Conservation (phyloP, 495 filamentous ascomycete species). For the Aspergillus nidulans region DNA sequence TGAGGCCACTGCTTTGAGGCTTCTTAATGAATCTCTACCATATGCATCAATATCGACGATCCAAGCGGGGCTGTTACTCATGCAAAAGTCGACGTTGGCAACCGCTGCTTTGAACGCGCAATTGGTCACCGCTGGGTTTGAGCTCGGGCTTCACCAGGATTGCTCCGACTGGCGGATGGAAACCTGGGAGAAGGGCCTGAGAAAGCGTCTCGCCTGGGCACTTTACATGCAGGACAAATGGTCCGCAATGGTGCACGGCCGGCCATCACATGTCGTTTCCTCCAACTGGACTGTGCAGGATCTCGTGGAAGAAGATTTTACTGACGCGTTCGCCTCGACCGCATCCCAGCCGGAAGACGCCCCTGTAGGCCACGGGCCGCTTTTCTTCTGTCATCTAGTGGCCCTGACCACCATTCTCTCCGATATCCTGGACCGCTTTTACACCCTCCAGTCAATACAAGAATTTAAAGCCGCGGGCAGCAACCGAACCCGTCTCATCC, state of each 20-base stretch:
- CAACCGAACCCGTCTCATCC: constrained; percentile 49
- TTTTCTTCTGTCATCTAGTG: constrained; percentile 56
- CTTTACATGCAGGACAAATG: constrained; percentile 60
- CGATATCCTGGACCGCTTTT: constrained; percentile 58
- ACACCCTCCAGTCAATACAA: constrained; percentile 53
- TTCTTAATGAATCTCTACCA: constrained; percentile 72
- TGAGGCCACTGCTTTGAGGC: constrained; percentile 70
- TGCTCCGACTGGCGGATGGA: constrained; percentile 53
- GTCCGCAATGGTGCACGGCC: constrained; percentile 52
- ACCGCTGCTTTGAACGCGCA: constrained; percentile 86
- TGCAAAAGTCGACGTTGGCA: constrained; percentile 82
- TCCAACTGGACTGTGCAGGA: constrained; percentile 56
- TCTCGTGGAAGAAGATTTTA: constrained; percentile 50
- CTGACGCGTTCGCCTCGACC: constrained; percentile 32
- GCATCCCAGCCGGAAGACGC: constrained; percentile 32
- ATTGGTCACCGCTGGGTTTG: constrained; percentile 51
- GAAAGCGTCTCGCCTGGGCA: constrained; percentile 56
- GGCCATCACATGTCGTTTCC: constrained; percentile 51
- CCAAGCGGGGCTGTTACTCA: constrained; percentile 83
- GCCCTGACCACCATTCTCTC: constrained; percentile 56
- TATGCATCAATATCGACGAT: constrained; percentile 88
- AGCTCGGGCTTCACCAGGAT: constrained; percentile 55
- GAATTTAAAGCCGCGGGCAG: constrained; percentile 46
- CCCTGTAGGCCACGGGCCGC: constrained; percentile 40
- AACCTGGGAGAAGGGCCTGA: constrained; percentile 50